These are phyloP conservation scores for Delphinella strobiligena DNA, from an alignment of 2,329 filamentous ascomycete species.

Conservation along the genomic window DNA sequence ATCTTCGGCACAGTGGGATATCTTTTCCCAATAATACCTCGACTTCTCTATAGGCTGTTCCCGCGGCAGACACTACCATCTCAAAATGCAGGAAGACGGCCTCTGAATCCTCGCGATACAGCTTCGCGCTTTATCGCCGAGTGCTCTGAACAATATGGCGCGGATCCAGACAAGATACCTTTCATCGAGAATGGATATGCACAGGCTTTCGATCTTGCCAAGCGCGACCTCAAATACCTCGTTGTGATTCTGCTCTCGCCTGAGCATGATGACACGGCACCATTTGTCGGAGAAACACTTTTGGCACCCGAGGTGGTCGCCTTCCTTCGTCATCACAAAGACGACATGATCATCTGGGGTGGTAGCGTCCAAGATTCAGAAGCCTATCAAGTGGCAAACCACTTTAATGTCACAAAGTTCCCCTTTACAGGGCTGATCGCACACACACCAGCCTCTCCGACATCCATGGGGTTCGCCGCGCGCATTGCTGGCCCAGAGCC, in stretches of 20 bases:
- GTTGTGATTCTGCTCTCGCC: slow-evolving; percentile 80
- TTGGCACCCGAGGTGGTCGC: slow-evolving; percentile 60
- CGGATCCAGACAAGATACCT: slow-evolving; percentile 46
- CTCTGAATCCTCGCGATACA: slow-evolving; percentile 74
- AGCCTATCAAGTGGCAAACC: slow-evolving; percentile 82
- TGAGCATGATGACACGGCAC: slow-evolving; percentile 83
- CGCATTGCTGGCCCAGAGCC: slow-evolving; percentile 63
- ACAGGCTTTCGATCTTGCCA: slow-evolving; percentile 78
- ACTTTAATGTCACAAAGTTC: slow-evolving; percentile 82
- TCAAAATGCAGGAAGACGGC: slow-evolving; percentile 52
- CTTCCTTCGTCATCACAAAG: slow-evolving; percentile 62
- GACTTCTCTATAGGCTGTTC: slow-evolving; percentile 39
- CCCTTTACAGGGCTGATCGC: slow-evolving; percentile 80
- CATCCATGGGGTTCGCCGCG: slow-evolving; percentile 82
- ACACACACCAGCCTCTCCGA: slow-evolving; percentile 72
- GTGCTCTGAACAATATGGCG: slow-evolving; percentile 86
- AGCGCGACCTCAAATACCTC: slow-evolving; percentile 82
- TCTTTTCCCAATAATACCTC: slow-evolving; percentile 69
- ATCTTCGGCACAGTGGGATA: slow-evolving; percentile 63
- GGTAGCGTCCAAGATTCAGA: slow-evolving; percentile 89
- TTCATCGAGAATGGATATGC: slow-evolving; percentile 87
- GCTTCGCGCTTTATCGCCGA: slow-evolving; percentile 81
- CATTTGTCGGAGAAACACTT: slow-evolving; percentile 73
- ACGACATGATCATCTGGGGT: slow-evolving; percentile 81
- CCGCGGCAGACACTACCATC: slow-evolving; percentile 45